Percentiles rank a stretch among this genome's conserved stretches.
Evolutionary conservation across 2,329 filamentous ascomycete species (phyloP).

Genomic region (Raffaelea albimanens): DNA sequence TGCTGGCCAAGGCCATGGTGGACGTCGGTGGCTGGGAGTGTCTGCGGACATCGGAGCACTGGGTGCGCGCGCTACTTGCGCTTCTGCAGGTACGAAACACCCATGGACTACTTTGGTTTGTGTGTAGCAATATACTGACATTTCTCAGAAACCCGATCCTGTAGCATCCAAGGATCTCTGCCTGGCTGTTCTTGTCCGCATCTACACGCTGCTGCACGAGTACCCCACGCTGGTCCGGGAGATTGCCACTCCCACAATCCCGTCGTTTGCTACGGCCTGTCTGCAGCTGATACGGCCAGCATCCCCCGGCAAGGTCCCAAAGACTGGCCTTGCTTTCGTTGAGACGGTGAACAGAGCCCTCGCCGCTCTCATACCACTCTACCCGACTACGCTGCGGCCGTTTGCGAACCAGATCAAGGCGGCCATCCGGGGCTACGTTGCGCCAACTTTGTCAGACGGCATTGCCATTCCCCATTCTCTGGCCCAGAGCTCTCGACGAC

Average conservation of each 20-base stretch:
- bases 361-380: slow-evolving; percentile 62
- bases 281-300: slow-evolving; percentile 52
- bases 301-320: slow-evolving; percentile 25
- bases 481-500: slow-evolving; percentile 46
- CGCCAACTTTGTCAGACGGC: slow-evolving; percentile 49
- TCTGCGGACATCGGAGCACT: slow-evolving; percentile 61
- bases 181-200: slow-evolving; percentile 68
- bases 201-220: slow-evolving; percentile 73
- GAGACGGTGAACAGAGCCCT: slow-evolving; percentile 66
- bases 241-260: slow-evolving; percentile 74
- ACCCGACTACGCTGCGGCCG: slow-evolving; percentile 75
- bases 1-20: slow-evolving; percentile 69
- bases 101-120: background rate
- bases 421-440: slow-evolving; percentile 50
- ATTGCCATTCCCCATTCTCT: slow-evolving; percentile 40
- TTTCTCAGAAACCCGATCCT: slow-evolving; percentile 64
- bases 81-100: slow-evolving; percentile 53
- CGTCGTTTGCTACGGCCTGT: slow-evolving; percentile 63
- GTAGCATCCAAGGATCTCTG: slow-evolving; percentile 65
- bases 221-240: slow-evolving; percentile 79
- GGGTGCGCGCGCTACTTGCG: slow-evolving; percentile 67
- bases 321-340: slow-evolving; percentile 40
- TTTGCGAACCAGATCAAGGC: slow-evolving; percentile 59
- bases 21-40: slow-evolving; percentile 81
- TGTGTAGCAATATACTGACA: background rate